A percentile compares a stretch with the other conserved stretches of the same genome.
These are phyloP conservation scores for Penicillium sp. DNA, from an alignment of 2,329 filamentous ascomycete genomes.

Conservation along the genomic window DNA sequence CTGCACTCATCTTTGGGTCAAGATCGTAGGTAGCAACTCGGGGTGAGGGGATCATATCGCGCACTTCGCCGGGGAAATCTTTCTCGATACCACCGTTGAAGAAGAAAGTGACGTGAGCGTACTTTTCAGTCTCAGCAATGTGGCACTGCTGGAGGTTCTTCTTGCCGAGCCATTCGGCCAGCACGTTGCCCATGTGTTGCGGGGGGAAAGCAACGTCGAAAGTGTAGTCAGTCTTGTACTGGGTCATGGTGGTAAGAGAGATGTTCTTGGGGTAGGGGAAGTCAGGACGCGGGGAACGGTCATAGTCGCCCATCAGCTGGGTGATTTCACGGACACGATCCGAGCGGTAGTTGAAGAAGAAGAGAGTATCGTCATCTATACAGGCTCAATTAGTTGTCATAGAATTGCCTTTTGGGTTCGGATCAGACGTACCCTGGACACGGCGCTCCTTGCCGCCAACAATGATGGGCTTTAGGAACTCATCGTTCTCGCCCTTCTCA, in stretches of 20 bases:
- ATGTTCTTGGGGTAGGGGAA: constrained; percentile 92
- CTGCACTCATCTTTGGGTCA: constrained; percentile 93
- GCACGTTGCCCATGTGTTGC: constrained; percentile 95
- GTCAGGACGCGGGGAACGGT: constrained; percentile 84
- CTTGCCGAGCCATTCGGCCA: constrained; percentile 93
- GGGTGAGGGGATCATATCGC: constrained; percentile 92
- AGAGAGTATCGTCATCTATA: constrained; percentile 83
- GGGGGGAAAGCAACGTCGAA: constrained; percentile 92
- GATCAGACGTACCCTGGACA: constrained; percentile 65
- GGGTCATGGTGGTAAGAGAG: constrained; percentile 90
- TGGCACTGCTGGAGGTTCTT: constrained; percentile 90
- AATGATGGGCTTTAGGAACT: constrained; percentile 98
- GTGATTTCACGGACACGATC: constrained; percentile 96
- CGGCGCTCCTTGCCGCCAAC: constrained; percentile 81
- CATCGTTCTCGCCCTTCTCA: constrained; percentile 82
- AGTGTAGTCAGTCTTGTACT: constrained; percentile 93
- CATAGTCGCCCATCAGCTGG: constrained; percentile 86
- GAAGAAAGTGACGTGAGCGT: constrained; percentile 99
- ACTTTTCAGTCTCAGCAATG: constrained; percentile 98
- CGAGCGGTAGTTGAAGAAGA: constrained; percentile 99
- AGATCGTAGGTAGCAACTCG: constrained; percentile 94
- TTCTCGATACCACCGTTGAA: constrained; percentile 99
- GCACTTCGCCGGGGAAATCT: constrained; percentile 84
- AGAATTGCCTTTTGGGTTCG: not conserved
- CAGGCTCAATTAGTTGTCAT: constrained; percentile 16